These are phyloP conservation scores for Candida sonorensis DNA, from an alignment of 805 yeast species.

Conservation along the genomic window DNA sequence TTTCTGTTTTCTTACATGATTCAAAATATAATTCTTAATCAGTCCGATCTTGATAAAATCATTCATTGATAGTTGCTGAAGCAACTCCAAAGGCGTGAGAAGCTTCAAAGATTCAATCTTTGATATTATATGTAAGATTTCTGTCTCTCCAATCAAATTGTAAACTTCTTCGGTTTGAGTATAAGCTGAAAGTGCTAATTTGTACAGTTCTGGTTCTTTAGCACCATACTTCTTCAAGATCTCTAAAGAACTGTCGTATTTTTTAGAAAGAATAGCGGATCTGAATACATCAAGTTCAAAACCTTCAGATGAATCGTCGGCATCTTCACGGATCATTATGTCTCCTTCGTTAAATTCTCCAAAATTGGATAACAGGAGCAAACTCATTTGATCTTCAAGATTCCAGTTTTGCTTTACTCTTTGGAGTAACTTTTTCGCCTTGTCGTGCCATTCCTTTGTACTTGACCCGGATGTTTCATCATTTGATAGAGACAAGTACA, in stretches of 20 bases:
- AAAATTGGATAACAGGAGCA: constrained; percentile 51
- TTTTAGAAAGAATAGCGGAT: constrained; percentile 50
- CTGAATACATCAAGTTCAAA: constrained; percentile 60
- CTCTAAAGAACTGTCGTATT: constrained; percentile 49
- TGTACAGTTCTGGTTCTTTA: constrained; percentile 56
- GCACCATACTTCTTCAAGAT: constrained; percentile 56
- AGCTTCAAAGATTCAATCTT: constrained; percentile 45
- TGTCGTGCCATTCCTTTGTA: constrained; percentile 61
- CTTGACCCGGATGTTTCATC: constrained; percentile 9
- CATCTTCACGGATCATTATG: constrained; percentile 28
- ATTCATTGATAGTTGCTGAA: constrained; percentile 59
- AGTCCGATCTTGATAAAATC: constrained; percentile 57
- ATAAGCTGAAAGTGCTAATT: constrained; percentile 56
- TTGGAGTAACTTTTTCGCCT: constrained; percentile 50
- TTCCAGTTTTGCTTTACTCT: constrained; percentile 30
- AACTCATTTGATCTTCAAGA: constrained; percentile 47
- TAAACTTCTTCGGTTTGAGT: constrained; percentile 49
- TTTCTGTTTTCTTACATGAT: constrained; percentile 51
- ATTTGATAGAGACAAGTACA: constrained; percentile 60
- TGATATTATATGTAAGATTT: constrained; percentile 42
- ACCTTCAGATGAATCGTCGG: constrained; percentile 25
- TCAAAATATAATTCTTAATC: constrained; percentile 60
- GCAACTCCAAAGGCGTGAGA: constrained; percentile 68
- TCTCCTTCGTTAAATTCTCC: constrained; percentile 49
- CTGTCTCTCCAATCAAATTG: constrained; percentile 44